Evolutionary conservation across 805 yeast species (phyloP).

Genomic region (Suhomyces xylopsoci): DNA sequence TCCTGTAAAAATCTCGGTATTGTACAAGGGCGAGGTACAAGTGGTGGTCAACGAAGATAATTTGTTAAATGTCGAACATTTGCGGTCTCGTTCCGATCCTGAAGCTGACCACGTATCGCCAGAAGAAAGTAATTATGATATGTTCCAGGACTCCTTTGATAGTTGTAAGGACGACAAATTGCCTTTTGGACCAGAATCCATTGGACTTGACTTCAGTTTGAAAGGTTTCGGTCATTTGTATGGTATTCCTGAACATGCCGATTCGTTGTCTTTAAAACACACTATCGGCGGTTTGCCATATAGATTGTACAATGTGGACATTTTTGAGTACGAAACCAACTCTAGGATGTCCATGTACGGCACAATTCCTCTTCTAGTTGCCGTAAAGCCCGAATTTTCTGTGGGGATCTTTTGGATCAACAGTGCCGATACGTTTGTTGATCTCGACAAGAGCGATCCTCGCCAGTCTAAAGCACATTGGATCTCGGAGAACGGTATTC

Average conservation of each 20-base stretch:
- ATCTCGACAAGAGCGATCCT: slow-evolving; percentile 46
- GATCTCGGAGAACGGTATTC: slow-evolving; percentile 87
- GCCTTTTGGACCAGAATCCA: slow-evolving; percentile 86
- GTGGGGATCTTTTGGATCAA: slow-evolving; percentile 90
- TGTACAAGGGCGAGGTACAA: slow-evolving; percentile 43
- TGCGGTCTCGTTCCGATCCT: slow-evolving; percentile 43
- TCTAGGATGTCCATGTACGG: slow-evolving; percentile 94
- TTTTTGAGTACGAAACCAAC: slow-evolving; percentile 85
- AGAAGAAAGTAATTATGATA: slow-evolving; percentile 61
- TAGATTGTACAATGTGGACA: slow-evolving; percentile 87
- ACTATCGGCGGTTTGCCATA: slow-evolving; percentile 65
- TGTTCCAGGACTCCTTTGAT: slow-evolving; percentile 68
- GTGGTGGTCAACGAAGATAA: slow-evolving; percentile 65
- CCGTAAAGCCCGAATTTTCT: slow-evolving; percentile 53
- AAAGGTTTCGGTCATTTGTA: slow-evolving; percentile 60
- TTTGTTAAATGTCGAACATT: slow-evolving; percentile 81
- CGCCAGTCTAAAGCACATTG: slow-evolving; percentile 64
- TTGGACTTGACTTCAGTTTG: slow-evolving; percentile 75
- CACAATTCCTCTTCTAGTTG: slow-evolving; percentile 82
- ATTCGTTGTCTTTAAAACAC: slow-evolving; percentile 67
- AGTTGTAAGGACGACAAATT: slow-evolving; percentile 58
- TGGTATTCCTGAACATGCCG: slow-evolving; percentile 98
- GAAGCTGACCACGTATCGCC: slow-evolving; percentile 38
- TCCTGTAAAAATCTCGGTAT: slow-evolving; percentile 52
- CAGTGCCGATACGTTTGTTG: slow-evolving; percentile 89